phyloP scores from a whole-genome alignment of 441 rosid genomes.

The Melianthus villosus region DNA sequence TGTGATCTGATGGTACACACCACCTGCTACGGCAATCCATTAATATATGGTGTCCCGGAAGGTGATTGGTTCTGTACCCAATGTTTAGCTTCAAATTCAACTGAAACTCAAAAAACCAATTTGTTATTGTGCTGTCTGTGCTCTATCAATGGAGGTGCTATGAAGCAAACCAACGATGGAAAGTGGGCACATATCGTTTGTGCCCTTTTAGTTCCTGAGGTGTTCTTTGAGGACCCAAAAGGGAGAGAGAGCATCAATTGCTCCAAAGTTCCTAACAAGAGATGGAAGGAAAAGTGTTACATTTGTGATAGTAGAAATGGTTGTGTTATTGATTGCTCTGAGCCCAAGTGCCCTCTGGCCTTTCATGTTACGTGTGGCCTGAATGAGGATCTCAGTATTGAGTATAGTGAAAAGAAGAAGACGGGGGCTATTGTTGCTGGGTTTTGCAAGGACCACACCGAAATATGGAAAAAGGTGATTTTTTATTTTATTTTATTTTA shows the following conservation, averaged over 20 bases:
- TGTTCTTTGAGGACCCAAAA: constrained; percentile 66
- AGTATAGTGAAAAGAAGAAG: constrained; percentile 48
- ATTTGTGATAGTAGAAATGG: constrained; percentile 41
- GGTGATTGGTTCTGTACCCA: constrained; percentile 76
- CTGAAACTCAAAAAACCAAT: too few species aligned
- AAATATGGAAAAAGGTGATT: constrained; percentile 60
- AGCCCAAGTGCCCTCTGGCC: constrained; percentile 43
- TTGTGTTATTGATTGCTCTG: constrained; percentile 69
- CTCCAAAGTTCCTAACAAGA: constrained; percentile 33
- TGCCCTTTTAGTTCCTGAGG: constrained; percentile 66
- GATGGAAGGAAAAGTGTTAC: constrained; percentile 49
- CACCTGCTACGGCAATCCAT: constrained; percentile 76
- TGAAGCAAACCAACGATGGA: constrained; percentile 43
- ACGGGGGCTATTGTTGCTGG: constrained; percentile 61
- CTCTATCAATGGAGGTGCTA: constrained; percentile 40
- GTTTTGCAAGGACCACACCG: constrained; percentile 57
- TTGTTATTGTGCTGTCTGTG: constrained; percentile 48
- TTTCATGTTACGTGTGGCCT: constrained; percentile 77
- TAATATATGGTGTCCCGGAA: constrained; percentile 49
- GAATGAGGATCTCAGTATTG: constrained; percentile 51
- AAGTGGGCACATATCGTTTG: constrained; percentile 73
- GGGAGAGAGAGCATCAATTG: constrained; percentile 66
- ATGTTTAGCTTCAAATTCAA: constrained; percentile 26
- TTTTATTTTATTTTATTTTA: not conserved
- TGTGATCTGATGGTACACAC: constrained; percentile 84